phyloP scores from a whole-genome alignment of 352 stramenopile genomes.

The Phytophthora pinifolia region DNA sequence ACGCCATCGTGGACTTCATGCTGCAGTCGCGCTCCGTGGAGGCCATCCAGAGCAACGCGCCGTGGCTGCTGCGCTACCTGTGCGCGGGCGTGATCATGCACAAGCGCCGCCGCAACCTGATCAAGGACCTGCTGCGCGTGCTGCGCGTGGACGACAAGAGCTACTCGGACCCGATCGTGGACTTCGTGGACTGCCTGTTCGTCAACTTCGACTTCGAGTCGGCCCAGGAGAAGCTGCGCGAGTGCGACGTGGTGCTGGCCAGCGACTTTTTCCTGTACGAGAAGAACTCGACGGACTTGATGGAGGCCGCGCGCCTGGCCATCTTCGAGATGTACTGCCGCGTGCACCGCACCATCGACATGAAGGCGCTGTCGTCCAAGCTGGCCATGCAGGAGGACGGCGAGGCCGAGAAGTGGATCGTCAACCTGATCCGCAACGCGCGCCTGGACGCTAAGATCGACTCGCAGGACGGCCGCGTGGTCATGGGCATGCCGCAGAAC shows the following conservation, averaged over 20 bases:
- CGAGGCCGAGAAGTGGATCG: slow-evolving; percentile 99
- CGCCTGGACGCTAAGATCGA: slow-evolving; percentile 98
- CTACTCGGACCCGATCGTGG: slow-evolving; percentile 82
- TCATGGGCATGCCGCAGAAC: slow-evolving; percentile 95
- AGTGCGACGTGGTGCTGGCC: slow-evolving; percentile 94
- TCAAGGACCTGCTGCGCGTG: slow-evolving; percentile 96
- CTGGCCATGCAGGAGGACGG: slow-evolving; percentile 95
- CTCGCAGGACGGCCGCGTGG: slow-evolving; percentile 95
- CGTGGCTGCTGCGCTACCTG: slow-evolving; percentile 97
- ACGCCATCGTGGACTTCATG: slow-evolving; percentile 98
- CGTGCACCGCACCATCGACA: slow-evolving; percentile 99
- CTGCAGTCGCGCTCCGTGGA: slow-evolving; percentile 92
- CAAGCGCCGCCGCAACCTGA: slow-evolving; percentile 92
- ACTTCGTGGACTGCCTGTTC: slow-evolving; percentile 98
- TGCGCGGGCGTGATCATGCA: slow-evolving; percentile 97
- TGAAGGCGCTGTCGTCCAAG: slow-evolving; percentile 95
- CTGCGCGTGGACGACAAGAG: slow-evolving; percentile 90
- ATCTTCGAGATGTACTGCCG: slow-evolving; percentile 99
- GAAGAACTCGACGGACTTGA: slow-evolving; percentile 97
- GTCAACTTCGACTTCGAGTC: slow-evolving; percentile 99
- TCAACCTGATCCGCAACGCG: slow-evolving; percentile 98
- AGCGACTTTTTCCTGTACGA: slow-evolving; percentile 98
- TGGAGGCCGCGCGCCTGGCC: slow-evolving; percentile 96
- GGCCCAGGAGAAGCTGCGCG: slow-evolving; percentile 92
- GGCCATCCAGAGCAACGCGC: slow-evolving; percentile 98